These are phyloP conservation scores for Paecilomyces niveus DNA, from an alignment of 2,329 filamentous ascomycete species.

Conservation along the genomic window DNA sequence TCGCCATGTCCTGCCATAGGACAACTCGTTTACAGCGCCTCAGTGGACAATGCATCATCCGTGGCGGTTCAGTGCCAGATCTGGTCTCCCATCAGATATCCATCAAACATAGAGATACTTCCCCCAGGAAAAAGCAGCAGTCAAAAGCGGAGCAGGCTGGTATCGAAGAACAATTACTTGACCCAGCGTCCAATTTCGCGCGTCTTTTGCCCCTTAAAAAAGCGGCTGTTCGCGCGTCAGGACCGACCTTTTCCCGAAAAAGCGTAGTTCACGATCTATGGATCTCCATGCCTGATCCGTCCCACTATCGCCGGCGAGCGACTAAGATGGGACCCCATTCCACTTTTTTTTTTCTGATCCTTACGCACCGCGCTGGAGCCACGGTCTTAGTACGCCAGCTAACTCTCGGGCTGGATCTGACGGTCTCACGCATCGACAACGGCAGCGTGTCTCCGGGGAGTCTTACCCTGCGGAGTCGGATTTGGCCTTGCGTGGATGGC, in stretches of 20 bases:
- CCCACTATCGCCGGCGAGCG: conserved; percentile 2
- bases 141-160: background rate
- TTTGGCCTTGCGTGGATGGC: background rate
- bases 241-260: conserved; percentile 10
- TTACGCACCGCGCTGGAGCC: background rate
- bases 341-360: background rate
- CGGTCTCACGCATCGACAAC: conserved; percentile 1
- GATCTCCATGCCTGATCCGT: conserved; percentile 10
- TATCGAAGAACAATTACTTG: too few species aligned
- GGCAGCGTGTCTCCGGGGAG: background rate
- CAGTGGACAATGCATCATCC: background rate
- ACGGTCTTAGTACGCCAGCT: background rate
- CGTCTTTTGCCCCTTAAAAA: background rate
- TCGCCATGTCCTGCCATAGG: background rate
- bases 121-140: background rate
- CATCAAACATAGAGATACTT: background rate
- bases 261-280: conserved; percentile 15
- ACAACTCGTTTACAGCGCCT: background rate
- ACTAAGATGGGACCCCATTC: background rate
- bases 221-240: background rate
- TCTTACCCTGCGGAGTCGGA: background rate
- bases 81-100: background rate
- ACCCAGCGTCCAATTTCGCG: background rate
- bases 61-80: background rate
- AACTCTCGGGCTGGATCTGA: background rate